phyloP scores from a whole-genome alignment of 108 stramenopile genomes.

The Nannochloropsis gaditana region DNA sequence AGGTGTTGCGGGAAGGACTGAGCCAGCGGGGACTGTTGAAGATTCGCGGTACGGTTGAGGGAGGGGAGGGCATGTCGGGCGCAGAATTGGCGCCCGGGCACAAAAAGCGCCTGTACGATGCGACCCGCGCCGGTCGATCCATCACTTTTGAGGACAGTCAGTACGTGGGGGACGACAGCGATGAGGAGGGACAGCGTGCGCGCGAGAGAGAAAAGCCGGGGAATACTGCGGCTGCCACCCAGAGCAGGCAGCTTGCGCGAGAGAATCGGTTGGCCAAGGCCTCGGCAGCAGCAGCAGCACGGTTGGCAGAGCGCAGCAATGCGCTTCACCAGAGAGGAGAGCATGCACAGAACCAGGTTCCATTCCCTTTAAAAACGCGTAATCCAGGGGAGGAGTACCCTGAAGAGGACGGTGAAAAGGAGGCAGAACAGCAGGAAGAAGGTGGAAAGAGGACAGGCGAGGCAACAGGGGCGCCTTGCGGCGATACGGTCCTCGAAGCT shows the following conservation, averaged over 20 bases:
- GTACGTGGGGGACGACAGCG: background rate
- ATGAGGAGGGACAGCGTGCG: background rate
- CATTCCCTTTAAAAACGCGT: background rate
- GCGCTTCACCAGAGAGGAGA: background rate
- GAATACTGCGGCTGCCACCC: background rate
- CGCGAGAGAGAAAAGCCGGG: background rate
- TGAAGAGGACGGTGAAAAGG: background rate
- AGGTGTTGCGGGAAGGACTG: background rate
- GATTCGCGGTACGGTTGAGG: background rate
- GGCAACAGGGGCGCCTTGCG: background rate
- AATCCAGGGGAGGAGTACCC: background rate
- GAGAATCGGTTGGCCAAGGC: background rate
- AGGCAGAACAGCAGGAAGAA: background rate
- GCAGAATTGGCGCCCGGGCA: background rate
- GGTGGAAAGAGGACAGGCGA: background rate
- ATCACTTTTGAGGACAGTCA: slow-evolving; percentile 4
- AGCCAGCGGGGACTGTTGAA: background rate
- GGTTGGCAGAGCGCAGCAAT: background rate
- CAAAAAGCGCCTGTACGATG: background rate
- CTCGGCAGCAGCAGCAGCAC: background rate
- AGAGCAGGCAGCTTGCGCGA: background rate
- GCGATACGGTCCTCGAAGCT: background rate
- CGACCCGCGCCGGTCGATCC: background rate
- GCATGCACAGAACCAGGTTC: background rate
- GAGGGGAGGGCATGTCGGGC: background rate